Percentiles rank a stretch among this genome's conserved stretches.
Evolutionary conservation across 1,139 yeast genomes (phyloP).

Genomic region (Blastobotrys aristatus): DNA sequence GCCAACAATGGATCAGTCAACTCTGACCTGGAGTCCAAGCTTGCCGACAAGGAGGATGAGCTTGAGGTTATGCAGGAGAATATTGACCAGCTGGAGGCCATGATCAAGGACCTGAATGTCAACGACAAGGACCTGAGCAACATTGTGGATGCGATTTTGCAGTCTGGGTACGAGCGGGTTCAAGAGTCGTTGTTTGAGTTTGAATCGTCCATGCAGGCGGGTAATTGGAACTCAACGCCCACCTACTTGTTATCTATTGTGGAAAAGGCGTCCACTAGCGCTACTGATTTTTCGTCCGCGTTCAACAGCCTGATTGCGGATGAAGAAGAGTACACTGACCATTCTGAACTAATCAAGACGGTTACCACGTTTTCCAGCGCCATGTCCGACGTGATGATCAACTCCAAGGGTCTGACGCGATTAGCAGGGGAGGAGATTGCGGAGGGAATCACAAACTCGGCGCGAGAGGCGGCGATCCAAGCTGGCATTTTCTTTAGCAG

Average conservation of each 20-base stretch:
- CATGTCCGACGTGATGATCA: conserved; percentile 59
- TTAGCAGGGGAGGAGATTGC: conserved; percentile 48
- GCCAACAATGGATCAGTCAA: conserved; percentile 26
- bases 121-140: conserved; percentile 46
- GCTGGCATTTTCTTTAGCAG: conserved; percentile 60
- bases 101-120: conserved; percentile 39
- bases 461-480: conserved; percentile 55
- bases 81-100: conserved; percentile 46
- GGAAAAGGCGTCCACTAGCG: conserved; percentile 66
- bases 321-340: conserved; percentile 69
- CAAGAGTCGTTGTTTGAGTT: conserved; percentile 72
- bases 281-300: conserved; percentile 76
- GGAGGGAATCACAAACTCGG: conserved; percentile 45
- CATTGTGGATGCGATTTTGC: conserved; percentile 68
- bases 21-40: conserved; percentile 42
- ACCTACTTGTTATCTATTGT: conserved; percentile 63
- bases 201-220: conserved; percentile 78
- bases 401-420: conserved; percentile 65
- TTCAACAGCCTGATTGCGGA: conserved; percentile 77
- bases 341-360: conserved; percentile 59
- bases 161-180: conserved; percentile 63
- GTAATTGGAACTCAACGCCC: conserved; percentile 74
- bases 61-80: conserved; percentile 59
- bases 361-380: conserved; percentile 65
- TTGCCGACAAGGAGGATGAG: conserved; percentile 71